Evolutionary conservation across 2,329 filamentous ascomycete species (phyloP).

Genomic region (Pseudogymnoascus sp.): DNA sequence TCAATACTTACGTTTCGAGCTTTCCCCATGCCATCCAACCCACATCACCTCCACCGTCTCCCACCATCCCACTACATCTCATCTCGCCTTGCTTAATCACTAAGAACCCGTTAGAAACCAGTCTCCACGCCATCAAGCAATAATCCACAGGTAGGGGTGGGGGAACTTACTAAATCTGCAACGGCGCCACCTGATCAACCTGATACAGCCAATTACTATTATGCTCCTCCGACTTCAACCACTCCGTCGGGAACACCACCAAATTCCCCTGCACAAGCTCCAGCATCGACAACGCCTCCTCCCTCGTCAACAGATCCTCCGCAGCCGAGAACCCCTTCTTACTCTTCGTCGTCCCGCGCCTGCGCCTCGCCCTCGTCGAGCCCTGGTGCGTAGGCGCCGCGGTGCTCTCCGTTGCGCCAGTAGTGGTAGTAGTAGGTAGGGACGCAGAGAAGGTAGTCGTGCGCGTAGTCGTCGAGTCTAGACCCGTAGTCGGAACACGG

Average conservation of each 20-base stretch:
- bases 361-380: constrained; percentile 51
- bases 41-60: not conserved
- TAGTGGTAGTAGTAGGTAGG: not conserved
- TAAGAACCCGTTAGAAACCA: not conserved
- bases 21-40: not conserved
- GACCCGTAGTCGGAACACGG: not conserved
- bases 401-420: not conserved
- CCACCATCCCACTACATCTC: not conserved
- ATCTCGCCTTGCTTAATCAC: not conserved
- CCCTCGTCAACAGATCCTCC: constrained; percentile 70
- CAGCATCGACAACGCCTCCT: constrained; percentile 76
- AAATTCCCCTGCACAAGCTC: constrained; percentile 79
- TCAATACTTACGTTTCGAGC: not conserved
- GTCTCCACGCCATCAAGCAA: no score
- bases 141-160: no score
- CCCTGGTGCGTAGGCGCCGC: constrained; percentile 24
- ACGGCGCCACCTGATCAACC: constrained; percentile 88
- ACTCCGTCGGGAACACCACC: constrained; percentile 92
- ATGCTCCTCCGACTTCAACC: constrained; percentile 84
- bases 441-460: constrained; percentile 49
- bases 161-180: constrained; percentile 81
- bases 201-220: constrained; percentile 96
- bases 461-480: constrained; percentile 40
- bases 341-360: constrained; percentile 56
- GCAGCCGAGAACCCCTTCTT: constrained; percentile 57